Evolutionary conservation across 352 stramenopile genomes (phyloP).

Genomic region (Halophytophthora polymorphica): DNA sequence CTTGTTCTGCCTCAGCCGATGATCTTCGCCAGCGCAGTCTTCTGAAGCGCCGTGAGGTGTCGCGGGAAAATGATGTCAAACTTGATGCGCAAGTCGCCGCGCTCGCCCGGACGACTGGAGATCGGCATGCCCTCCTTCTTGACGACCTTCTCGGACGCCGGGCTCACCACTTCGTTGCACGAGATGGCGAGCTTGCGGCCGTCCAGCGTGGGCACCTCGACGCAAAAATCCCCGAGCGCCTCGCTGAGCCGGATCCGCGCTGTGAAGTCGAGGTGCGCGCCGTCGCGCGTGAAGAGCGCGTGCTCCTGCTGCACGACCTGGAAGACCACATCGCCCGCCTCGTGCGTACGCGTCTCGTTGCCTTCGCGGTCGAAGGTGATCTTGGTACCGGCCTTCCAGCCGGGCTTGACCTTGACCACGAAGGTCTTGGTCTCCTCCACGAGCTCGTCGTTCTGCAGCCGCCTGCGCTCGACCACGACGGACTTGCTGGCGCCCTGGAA

Average conservation of each 20-base stretch:
- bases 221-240: conserved; percentile 92
- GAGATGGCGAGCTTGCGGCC: conserved; percentile 91
- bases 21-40: conserved; percentile 82
- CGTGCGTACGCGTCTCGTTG: conserved; percentile 90
- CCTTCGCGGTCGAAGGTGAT: conserved; percentile 95
- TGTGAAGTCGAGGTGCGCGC: conserved; percentile 90
- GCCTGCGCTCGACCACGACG: conserved; percentile 79
- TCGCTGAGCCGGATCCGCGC: conserved; percentile 95
- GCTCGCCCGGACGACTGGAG: conserved; percentile 42
- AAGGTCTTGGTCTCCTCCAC: conserved; percentile 82
- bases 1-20: conserved; percentile 47
- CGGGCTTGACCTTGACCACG: conserved; percentile 89
- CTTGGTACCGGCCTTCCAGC: conserved; percentile 93
- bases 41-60: conserved; percentile 91
- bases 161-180: conserved; percentile 91
- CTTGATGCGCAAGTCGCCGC: conserved; percentile 93
- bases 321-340: conserved; percentile 94
- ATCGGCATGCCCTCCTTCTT: conserved; percentile 96
- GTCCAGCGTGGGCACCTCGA: conserved; percentile 95
- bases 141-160: conserved; percentile 89
- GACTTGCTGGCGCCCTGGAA: conserved; percentile 89
- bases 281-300: conserved; percentile 86
- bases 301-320: conserved; percentile 86
- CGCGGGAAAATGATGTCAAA: conserved; percentile 96
- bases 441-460: conserved; percentile 72